Evolutionary conservation across 768 basidiomycete genomes (phyloP), one percentile per base, ranked within the genome.

Genomic region (Pleurotus platypus): DNA sequence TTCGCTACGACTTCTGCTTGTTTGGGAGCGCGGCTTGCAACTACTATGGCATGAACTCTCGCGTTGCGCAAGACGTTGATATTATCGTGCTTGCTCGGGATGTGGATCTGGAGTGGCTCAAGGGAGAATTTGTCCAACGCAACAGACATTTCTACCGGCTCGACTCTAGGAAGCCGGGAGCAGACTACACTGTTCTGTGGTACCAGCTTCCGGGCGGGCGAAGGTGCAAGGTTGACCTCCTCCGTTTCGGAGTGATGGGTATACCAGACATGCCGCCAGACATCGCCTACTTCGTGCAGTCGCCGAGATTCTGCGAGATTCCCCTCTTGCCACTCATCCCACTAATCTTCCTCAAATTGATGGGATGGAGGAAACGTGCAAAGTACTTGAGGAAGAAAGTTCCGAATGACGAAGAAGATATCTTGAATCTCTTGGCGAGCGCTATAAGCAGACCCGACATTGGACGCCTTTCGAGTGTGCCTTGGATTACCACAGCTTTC

Each of bases 351-450:
- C 60, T 78, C 46, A 80, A 79, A 57, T 60, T 80, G 7, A 67
- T 72, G 43, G 77, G 70, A 1, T 79, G 78, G 78, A 59, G 63
- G 30, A 73, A 78, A 58, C 77, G 78, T 57, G 61, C 69, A 5
- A 61, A 55, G 3, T 70, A 75, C 55, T 68, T 76, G 61, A 66
- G 60, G 42, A 59, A 51, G 9, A 82, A 81, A 64, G 67, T 72
- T 53, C 63, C 65, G 39, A 61, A 70, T 8, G 80, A 81, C 59
- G 71, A 69, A 18, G 58, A 60, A 12, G 80, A 82, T 59, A 72
- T 83, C 43, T 59, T 61, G 5, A 69, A 76, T 48, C 63, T 81
- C 9, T 66, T 83, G 37, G 60, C 61, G 6, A 63, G 79, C 15
- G 73, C 72, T 1, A 67, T 69, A 20, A 5, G n/a, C 42, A 43